Evolutionary conservation across 2,329 filamentous ascomycete genomes (phyloP).

Genomic region (Sporothrix euskadiensis): DNA sequence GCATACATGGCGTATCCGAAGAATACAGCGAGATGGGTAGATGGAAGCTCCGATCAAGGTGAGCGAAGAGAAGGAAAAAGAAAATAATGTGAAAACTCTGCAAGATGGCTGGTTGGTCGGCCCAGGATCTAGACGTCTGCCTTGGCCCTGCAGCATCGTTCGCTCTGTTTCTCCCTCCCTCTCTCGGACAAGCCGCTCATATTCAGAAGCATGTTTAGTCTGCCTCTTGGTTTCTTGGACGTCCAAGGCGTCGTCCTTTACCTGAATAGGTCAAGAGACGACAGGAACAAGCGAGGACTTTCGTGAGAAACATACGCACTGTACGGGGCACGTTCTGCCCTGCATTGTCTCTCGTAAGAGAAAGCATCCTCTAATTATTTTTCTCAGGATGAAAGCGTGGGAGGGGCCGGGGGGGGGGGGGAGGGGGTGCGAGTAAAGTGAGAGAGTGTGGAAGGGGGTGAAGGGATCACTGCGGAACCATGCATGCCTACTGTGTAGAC

Average conservation of each 20-base stretch:
- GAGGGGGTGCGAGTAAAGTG: neutral
- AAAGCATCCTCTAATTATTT: neutral
- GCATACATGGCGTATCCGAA: neutral
- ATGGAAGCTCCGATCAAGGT: neutral
- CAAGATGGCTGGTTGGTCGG: neutral
- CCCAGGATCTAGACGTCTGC: neutral
- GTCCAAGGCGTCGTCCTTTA: neutral
- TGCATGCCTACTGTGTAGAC: neutral
- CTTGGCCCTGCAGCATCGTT: neutral
- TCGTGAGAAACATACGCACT: neutral
- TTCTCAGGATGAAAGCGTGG: neutral
- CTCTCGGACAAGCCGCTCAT: neutral
- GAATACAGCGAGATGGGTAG: conserved; percentile 8
- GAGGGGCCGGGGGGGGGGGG: too few relatives aligned
- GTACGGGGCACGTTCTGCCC: neutral
- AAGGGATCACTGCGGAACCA: neutral
- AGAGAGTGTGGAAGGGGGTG: neutral
- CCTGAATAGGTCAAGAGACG: neutral
- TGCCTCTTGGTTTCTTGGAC: neutral
- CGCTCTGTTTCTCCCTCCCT: neutral
- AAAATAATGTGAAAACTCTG: neutral
- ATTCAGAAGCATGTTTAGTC: neutral
- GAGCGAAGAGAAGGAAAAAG: neutral
- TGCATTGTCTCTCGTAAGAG: conserved; percentile 12
- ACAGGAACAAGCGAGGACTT: neutral